Evolutionary conservation across 2,329 filamentous ascomycete species (phyloP), one percentile per base, ranked within the genome.

Genomic region (Myotisia sp.): DNA sequence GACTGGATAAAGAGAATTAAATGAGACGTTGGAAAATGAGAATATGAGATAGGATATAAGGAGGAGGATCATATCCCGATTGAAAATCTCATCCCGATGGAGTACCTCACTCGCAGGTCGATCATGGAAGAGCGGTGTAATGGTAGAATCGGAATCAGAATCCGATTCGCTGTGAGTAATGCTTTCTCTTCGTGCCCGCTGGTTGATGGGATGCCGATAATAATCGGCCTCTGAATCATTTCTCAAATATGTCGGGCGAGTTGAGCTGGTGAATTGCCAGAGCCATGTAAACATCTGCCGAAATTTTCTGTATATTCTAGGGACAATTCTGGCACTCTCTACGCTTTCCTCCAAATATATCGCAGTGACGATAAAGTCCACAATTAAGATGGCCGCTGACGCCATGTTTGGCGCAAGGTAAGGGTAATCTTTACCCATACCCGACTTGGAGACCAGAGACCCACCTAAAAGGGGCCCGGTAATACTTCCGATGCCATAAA

Each of bases 401-500:
- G 90, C 63, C 0, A 95, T 51, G 46, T 95, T 98, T 0, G 90
- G 87, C 1, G 73, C 68, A 3, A 94, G 64, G 47, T 92, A 98
- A 0, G 90, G 90, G 52, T 83, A 87, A 18, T 60, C 61, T 13
- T 59, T 54, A 17, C 67, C 55, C 7, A 33, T 44, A 73, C 69
- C 1, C 71, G 72, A 33, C 29, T 65, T 67, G 28, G 76, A 71
- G 0, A 92, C 80, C 36, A 95, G 59, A 26, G 94, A 54, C 0
- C 90, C 90, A 9, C 90, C 90, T n/a, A 95, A 60, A 1, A 92
- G 75, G 0, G 90, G 90, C 0, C 90, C 90, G 0, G 86, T 90
- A 41, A 98, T 93, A 27, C 82, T 83, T 12, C 90, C 90, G 21
- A 98, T 65, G 3, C 87, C 87, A 56, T 98, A 98, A n/a, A 95